These are phyloP conservation scores for Eucalyptus cladocalyx DNA, from an alignment of 345 rosid genomes.

Conservation along the genomic window DNA sequence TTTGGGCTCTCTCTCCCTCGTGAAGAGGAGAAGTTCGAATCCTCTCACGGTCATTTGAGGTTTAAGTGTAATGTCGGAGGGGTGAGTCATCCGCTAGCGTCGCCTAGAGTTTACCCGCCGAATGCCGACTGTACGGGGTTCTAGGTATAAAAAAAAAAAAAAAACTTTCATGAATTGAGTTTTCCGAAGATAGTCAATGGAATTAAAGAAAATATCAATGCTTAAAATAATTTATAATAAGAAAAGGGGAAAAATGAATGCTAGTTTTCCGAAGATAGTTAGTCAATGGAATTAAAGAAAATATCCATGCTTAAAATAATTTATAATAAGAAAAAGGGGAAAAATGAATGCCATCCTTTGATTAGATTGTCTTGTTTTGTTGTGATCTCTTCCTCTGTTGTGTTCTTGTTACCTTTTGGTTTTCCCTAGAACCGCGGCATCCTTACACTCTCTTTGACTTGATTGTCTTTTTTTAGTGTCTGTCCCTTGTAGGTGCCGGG, in stretches of 20 bases:
- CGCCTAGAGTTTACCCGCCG: rapidly evolving
- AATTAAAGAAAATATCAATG: background rate
- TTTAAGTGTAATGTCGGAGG: no score
- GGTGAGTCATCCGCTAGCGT: rapidly evolving
- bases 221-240: background rate
- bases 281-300: background rate
- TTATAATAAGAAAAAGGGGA: background rate
- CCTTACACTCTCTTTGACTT: no score
- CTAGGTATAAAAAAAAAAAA: no score
- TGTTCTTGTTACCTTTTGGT: no score
- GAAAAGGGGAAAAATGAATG: background rate
- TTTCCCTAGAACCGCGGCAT: no score
- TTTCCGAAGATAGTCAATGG: background rate
- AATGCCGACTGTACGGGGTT: rapidly evolving
- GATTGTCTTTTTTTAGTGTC: no score
- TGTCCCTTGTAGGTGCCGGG: no score
- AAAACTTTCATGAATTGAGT: rapidly evolving
- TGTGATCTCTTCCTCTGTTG: no score
- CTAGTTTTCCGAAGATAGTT: background rate
- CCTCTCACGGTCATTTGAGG: no score
- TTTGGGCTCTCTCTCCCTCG: no score
- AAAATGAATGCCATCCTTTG: background rate
- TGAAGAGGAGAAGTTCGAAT: rapidly evolving
- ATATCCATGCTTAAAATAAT: background rate
- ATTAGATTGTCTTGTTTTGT: no score